A percentile compares a stretch with the other conserved stretches of the same genome.
Evolutionary conservation across 2,329 filamentous ascomycete genomes (phyloP).

Genomic region (Pseudogymnoascus sp.): DNA sequence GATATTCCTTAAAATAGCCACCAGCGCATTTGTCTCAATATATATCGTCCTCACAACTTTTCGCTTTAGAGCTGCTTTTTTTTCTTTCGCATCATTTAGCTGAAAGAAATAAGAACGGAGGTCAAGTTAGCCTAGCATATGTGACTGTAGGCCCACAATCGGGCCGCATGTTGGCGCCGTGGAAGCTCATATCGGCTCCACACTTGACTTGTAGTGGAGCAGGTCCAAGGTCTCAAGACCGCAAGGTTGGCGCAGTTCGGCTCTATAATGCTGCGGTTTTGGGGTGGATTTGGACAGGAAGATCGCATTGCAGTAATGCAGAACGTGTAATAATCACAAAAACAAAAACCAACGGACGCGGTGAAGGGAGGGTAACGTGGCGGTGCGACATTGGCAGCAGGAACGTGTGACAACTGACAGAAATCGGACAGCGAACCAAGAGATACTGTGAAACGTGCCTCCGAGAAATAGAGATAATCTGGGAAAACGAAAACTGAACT

Average conservation of each 20-base stretch:
- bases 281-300: not conserved
- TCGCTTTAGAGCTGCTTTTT: not conserved
- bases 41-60: not conserved
- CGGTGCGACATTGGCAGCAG: no score
- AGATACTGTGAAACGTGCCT: not conserved
- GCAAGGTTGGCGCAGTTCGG: not conserved
- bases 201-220: not conserved
- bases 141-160: not conserved
- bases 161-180: not conserved
- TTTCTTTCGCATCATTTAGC: not conserved
- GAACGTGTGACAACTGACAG: not conserved
- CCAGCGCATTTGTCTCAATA: not conserved
- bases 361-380: no score
- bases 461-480: not conserved
- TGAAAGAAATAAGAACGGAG: not conserved
- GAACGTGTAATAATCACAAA: not conserved
- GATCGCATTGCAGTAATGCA: not conserved
- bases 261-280: not conserved
- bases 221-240: not conserved
- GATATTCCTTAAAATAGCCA: not conserved
- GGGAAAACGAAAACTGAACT: not conserved
- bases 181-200: not conserved
- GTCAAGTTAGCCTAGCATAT: constrained; percentile 2
- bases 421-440: not conserved
- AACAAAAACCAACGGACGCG: no score